Conservation (phyloP, 495 filamentous ascomycete species). For the Neurospora sp. region DNA sequence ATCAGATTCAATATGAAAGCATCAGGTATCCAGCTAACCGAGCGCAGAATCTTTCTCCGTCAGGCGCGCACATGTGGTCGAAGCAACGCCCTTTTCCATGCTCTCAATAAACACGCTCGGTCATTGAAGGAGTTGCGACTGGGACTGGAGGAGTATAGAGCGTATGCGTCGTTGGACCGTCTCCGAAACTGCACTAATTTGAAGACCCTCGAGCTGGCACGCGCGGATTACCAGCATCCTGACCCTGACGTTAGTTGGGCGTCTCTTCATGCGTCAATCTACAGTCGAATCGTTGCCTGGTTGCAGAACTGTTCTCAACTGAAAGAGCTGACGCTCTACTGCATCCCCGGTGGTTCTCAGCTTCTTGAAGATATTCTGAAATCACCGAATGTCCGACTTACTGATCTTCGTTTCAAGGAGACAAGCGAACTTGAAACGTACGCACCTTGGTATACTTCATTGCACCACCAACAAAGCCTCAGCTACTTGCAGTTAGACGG, state of each 20-base stretch:
- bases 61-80: not conserved
- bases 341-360: not conserved
- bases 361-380: not conserved
- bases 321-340: too few relatives aligned
- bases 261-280: not conserved
- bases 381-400: not conserved
- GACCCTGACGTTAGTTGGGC: not conserved
- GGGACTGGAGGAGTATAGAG: too few relatives aligned
- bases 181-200: not conserved
- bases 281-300: not conserved
- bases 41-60: not conserved
- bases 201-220: not conserved
- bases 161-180: not conserved
- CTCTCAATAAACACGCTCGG: not conserved
- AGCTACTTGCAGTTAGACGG: not conserved
- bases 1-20: not conserved
- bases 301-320: not conserved
- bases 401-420: not conserved
- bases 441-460: not conserved
- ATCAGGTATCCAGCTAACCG: not conserved
- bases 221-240: too few relatives aligned
- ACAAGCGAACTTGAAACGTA: not conserved
- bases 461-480: not conserved
- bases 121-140: not conserved
- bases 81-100: not conserved